Evolutionary conservation across 495 filamentous ascomycete species (phyloP).

Genomic region (Amniculicola lignicola): DNA sequence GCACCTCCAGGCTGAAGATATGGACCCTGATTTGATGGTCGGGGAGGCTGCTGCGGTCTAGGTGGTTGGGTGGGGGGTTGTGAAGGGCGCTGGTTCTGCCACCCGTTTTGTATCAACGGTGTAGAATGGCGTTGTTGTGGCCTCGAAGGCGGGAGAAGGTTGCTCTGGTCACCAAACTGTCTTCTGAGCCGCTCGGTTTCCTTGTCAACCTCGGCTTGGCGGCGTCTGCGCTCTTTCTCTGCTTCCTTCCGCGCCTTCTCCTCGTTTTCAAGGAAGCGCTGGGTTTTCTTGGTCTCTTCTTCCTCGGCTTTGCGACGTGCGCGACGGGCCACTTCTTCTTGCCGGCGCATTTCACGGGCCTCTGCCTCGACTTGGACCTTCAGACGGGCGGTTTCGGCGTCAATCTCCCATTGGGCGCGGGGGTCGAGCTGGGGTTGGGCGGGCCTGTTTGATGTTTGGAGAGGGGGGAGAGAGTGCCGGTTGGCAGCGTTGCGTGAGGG

Average conservation of each 20-base stretch:
- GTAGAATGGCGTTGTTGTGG: constrained; percentile 27
- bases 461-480: constrained; percentile 34
- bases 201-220: constrained; percentile 69
- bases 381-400: constrained; percentile 62
- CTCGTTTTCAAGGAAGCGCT: constrained; percentile 62
- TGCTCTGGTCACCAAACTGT: constrained; percentile 60
- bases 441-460: constrained; percentile 30
- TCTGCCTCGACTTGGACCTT: constrained; percentile 69
- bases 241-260: constrained; percentile 31
- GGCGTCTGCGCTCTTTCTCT: constrained; percentile 57
- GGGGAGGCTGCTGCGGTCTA: too few relatives aligned
- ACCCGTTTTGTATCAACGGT: constrained; percentile 19
- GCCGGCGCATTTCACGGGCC: constrained; percentile 37
- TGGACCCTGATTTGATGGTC: constrained; percentile 17
- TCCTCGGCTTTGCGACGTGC: constrained; percentile 23
- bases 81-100: neutral
- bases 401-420: constrained; percentile 56
- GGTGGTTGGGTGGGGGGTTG: constrained; percentile 5
- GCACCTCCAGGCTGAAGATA: constrained; percentile 22
- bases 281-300: constrained; percentile 24
- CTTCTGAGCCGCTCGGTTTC: constrained; percentile 80
- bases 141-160: constrained; percentile 12
- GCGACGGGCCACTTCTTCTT: constrained; percentile 22
- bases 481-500: constrained; percentile 25
- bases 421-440: constrained; percentile 47